phyloP scores from a whole-genome alignment of 164 flowering plant species.

The Nelumbo lutea region DNA sequence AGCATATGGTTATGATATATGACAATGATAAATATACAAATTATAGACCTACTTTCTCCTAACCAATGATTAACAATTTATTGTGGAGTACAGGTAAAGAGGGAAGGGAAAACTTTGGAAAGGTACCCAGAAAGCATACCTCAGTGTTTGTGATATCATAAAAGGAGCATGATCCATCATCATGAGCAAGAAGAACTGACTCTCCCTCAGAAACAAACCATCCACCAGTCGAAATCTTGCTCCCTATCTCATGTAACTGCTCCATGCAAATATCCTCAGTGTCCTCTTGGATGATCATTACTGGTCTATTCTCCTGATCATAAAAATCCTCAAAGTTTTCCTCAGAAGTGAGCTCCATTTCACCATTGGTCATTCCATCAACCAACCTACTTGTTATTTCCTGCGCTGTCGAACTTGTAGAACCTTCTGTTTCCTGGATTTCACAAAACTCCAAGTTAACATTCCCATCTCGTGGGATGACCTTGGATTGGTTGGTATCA shows the following conservation, averaged over 20 bases:
- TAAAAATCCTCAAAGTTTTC: slow-evolving; percentile 73
- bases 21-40: not conserved
- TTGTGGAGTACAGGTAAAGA: too few species aligned
- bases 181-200: slow-evolving; percentile 84
- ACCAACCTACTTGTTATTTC: slow-evolving; percentile 20
- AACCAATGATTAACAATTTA: not conserved
- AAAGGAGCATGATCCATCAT: slow-evolving; percentile 84
- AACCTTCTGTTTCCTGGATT: slow-evolving; percentile 49
- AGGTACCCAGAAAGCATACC: slow-evolving; percentile 33
- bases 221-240: slow-evolving; percentile 78
- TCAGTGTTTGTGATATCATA: slow-evolving; percentile 78
- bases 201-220: slow-evolving; percentile 98
- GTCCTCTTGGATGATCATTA: slow-evolving; percentile 39
- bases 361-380: slow-evolving; percentile 24
- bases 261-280: slow-evolving; percentile 38
- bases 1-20: not conserved
- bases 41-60: not conserved
- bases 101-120: not conserved
- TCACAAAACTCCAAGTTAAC: slow-evolving; percentile 23
- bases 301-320: slow-evolving; percentile 53
- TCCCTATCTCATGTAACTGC: slow-evolving; percentile 64
- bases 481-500: slow-evolving; percentile 22
- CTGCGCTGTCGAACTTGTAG: slow-evolving; percentile 18
- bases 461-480: slow-evolving; percentile 8
- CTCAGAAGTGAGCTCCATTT: slow-evolving; percentile 43